Evolutionary conservation across 192 early-diverging fungal genomes (phyloP).

Genomic region (Obelidium mucronatum): DNA sequence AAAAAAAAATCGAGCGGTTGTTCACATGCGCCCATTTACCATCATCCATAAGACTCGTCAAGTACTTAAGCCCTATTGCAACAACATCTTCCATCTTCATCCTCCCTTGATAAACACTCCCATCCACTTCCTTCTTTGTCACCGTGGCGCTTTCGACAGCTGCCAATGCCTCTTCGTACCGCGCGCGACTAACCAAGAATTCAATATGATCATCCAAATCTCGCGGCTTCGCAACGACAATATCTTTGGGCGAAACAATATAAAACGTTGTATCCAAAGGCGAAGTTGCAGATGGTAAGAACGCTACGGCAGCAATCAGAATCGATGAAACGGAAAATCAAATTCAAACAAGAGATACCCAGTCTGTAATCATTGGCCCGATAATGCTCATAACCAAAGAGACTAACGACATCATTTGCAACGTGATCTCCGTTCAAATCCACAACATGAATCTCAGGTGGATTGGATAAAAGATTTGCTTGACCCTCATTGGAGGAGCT

Average conservation of each 20-base stretch:
- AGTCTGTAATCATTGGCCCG: conserved; percentile 95
- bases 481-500: conserved; percentile 11
- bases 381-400: conserved; percentile 85
- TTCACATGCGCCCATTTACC: too few relatives aligned
- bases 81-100: conserved; percentile 61
- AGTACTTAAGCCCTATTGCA: conserved; percentile 83
- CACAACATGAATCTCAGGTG: conserved; percentile 93
- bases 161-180: conserved; percentile 81
- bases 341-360: conserved; percentile 42
- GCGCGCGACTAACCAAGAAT: conserved; percentile 84
- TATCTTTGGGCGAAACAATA: conserved; percentile 92
- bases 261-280: conserved; percentile 83
- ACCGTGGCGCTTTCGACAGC: conserved; percentile 62
- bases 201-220: conserved; percentile 92
- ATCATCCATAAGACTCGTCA: conserved; percentile 75
- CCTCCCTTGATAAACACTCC: conserved; percentile 44
- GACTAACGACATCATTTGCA: conserved; percentile 85
- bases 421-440: conserved; percentile 81
- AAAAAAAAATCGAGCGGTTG: too few relatives aligned
- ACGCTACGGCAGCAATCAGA: conserved; percentile 6
- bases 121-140: conserved; percentile 34
- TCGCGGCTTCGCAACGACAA: conserved; percentile 87
- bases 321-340: background rate
- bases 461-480: conserved; percentile 51
- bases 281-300: conserved; percentile 28